A percentile compares a stretch with the other conserved stretches of the same genome.
These are phyloP conservation scores for Carallia brachiata DNA, from an alignment of 345 rosid genomes.

Conservation along the genomic window DNA sequence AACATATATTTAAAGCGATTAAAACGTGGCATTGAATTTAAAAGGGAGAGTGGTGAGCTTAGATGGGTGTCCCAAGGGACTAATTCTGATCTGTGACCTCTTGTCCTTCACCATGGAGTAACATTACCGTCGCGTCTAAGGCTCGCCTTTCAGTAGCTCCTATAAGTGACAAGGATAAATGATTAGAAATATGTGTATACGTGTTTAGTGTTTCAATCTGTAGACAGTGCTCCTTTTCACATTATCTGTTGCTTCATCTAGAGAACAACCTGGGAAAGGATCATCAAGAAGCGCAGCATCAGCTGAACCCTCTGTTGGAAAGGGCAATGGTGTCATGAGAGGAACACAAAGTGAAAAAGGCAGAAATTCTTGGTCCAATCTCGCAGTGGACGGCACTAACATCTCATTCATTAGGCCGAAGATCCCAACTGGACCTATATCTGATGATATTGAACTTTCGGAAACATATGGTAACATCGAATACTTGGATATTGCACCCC, in stretches of 20 bases:
- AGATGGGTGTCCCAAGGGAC: too few species aligned
- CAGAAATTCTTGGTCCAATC: constrained; percentile 25
- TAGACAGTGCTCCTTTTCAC: too few species aligned
- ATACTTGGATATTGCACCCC: constrained; percentile 39
- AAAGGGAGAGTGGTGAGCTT: too few species aligned
- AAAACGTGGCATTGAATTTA: too few species aligned
- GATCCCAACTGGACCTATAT: constrained; percentile 24
- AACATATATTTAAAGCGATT: too few species aligned
- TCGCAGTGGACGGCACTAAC: constrained; percentile 42
- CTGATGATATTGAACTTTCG: constrained; percentile 35
- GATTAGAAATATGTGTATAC: too few species aligned
- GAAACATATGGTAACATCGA: constrained; percentile 16
- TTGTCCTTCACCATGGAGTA: too few species aligned
- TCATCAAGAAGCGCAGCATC: constrained; percentile 24
- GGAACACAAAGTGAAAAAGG: constrained; percentile 28
- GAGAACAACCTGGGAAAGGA: constrained; percentile 37
- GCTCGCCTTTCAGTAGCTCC: too few species aligned
- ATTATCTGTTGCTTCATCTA: constrained; percentile 8
- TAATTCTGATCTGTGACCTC: too few species aligned
- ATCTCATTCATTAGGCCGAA: constrained; percentile 23
- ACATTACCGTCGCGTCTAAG: too few species aligned
- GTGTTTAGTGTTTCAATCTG: too few species aligned
- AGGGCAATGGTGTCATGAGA: constrained; percentile 17
- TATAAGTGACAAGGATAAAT: too few species aligned
- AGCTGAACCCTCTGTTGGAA: constrained; percentile 38